These are phyloP conservation scores for Cystobasidiopsis lactophilus DNA, from an alignment of 768 basidiomycete species.

Conservation along the genomic window DNA sequence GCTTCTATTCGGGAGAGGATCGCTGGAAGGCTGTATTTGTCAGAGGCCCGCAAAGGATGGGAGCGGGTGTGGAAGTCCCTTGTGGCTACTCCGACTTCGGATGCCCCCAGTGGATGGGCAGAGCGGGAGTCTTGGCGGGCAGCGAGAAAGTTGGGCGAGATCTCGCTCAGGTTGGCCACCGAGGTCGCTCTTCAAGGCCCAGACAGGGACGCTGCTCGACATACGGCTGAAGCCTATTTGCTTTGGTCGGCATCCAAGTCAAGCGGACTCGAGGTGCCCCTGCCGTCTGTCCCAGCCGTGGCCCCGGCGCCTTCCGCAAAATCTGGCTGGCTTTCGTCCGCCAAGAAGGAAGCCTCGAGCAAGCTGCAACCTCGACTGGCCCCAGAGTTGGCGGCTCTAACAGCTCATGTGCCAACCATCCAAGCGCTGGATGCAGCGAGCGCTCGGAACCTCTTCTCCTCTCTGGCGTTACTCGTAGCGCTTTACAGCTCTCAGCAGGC, in stretches of 20 bases:
- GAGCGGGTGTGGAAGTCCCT: constrained; percentile 12
- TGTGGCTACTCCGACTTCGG: neutral
- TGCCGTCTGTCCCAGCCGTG: too few species aligned
- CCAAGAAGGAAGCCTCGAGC: too few species aligned
- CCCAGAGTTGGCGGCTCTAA: too few species aligned
- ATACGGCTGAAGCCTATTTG: neutral
- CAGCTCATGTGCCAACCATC: too few species aligned
- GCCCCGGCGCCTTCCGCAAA: too few species aligned
- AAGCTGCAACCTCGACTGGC: too few species aligned
- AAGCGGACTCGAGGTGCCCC: too few species aligned
- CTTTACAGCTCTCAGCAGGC: neutral
- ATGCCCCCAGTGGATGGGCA: neutral
- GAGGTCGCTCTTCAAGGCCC: neutral
- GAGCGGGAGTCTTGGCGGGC: constrained; percentile 9
- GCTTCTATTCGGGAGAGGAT: constrained; percentile 14
- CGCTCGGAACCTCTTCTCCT: neutral
- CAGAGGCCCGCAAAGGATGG: constrained; percentile 14
- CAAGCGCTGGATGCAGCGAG: too few species aligned
- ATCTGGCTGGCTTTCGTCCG: too few species aligned
- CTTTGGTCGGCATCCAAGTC: too few species aligned
- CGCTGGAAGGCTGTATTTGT: constrained; percentile 9
- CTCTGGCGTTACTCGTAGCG: neutral
- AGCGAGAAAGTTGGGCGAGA: constrained; percentile 13
- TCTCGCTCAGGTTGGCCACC: constrained; percentile 8
- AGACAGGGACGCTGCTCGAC: neutral